Evolutionary conservation across 1,284 basidiomycete species (phyloP), one percentile per base, ranked within the genome.

Genomic region (Hypsizygus ulmarius): DNA sequence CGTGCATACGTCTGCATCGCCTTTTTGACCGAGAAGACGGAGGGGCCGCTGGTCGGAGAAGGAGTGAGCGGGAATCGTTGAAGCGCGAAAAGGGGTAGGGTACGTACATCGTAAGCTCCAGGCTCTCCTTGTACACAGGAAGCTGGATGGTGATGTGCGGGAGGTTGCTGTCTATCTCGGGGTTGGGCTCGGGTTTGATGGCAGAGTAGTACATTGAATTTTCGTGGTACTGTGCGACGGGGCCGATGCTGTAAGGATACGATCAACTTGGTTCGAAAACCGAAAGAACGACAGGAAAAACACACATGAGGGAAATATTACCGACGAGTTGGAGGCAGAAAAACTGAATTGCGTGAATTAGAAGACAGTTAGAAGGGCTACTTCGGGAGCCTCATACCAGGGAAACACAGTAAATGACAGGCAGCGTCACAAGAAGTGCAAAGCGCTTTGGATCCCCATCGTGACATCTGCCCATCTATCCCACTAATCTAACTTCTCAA

Each of bases 1-100:
- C 87, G 77, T 14, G 89, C 87, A 60, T 92, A 91, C 5, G 88
- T 93, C 63, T 88, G 85, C 82, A 93, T 93, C 1, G 90, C 90
- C 60, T 84, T 84, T 69, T 93, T 90, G 50, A 93, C 71, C 0
- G 88, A 92, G 51, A 85, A 84, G 33, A 93, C 81, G 1, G 90
- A 92, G 0, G 89, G 90, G 2, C 75, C 71, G 40, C 83, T 84
- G 56, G n/a, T n/a, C n/a, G n/a, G 9, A 34, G 16, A 21, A 9
- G 33, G 39, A 36, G 25, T 8, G 28, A 29, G 34, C 32, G 45
- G 43, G 21, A n/a, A 37, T 14, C 48, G 34, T 32, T 25, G n/a
- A 16, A 21, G n/a, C 5, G 33, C 36, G 42, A 3, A 18, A 38
- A 21, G 43, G 5, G 29, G 41, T 35, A 41, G 21, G 36, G 33